Evolutionary conservation across 192 early-diverging fungal genomes (phyloP), one percentile per base, ranked within the genome.

Genomic region (Dissophora ornata): DNA sequence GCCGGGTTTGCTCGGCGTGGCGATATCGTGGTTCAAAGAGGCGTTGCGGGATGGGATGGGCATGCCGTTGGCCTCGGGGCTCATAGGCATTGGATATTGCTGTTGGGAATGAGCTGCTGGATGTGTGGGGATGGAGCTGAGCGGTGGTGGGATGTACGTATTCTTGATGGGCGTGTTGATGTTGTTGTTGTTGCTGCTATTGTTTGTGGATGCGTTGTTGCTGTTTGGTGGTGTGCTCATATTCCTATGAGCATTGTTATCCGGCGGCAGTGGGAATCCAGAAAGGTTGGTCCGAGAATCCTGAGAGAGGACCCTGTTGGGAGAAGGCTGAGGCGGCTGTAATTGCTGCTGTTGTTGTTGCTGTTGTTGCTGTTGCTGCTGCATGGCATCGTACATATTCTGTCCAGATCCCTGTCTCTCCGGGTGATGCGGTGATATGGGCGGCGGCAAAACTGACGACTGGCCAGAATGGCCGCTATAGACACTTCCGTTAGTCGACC

Each of bases 11-110:
- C 53, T 51, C 9, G 73, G 73, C 2, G 73, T 67, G 6, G 73
- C 46, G 26, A 56, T 21, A 4, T 77, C 73, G 6, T 77, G 73
- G 28, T 62, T 55, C 52, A 77, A 18, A 2, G 73, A 77, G 2
- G 59, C 59, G 22, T 41, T 62, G 30, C 73, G 63, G 2, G 73
- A 77, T 19, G 73, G 73, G 21, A 77, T 77, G 22, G 64, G 64
- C 25, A 67, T 33, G 28, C 46, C 64, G 3, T 19, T 49, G 18
- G 25, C 40, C 22, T 57, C 51, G 15, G 73, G 73, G 16, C 59
- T 77, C 59, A 62, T 56, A 4, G 71, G 64, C 2, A 26, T 52
- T 15, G 19, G 12, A 9, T 30, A 28, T 30, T 65, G 54, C 12
- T 15, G 47, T 26, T 38, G 46, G 9, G 57, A 52, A 15, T 21